Evolutionary conservation across 352 stramenopile genomes (phyloP).

Genomic region (Globisporangium okanoganense): DNA sequence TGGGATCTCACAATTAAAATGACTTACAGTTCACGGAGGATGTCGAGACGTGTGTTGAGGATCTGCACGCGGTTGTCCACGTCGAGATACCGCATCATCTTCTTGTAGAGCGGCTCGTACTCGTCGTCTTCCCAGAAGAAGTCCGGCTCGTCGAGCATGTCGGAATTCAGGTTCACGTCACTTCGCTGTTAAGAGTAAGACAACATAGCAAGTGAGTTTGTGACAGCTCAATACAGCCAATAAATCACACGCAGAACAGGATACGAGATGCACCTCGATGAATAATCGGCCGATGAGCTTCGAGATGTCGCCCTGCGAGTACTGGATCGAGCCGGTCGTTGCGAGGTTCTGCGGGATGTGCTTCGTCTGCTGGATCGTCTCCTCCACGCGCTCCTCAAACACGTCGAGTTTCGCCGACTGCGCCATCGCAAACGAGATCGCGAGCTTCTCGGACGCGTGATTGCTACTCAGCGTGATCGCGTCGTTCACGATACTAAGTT

Average conservation of each 20-base stretch:
- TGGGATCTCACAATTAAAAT: no score
- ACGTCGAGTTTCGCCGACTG: constrained; percentile 93
- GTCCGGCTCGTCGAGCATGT: constrained; percentile 93
- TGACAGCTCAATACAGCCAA: not conserved
- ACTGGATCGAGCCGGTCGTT: constrained; percentile 85
- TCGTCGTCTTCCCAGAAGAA: constrained; percentile 95
- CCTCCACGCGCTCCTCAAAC: constrained; percentile 89
- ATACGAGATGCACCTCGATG: constrained; percentile 50
- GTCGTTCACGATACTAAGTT: constrained; percentile 62
- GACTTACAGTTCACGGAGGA: constrained; percentile 90
- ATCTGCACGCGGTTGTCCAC: constrained; percentile 91
- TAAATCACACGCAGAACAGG: not conserved
- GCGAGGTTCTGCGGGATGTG: constrained; percentile 89
- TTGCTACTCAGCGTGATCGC: constrained; percentile 81
- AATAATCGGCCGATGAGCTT: constrained; percentile 90
- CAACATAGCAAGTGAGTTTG: constrained; percentile 13
- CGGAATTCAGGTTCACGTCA: constrained; percentile 92
- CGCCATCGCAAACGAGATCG: constrained; percentile 90
- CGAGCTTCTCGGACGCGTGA: constrained; percentile 87
- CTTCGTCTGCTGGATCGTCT: constrained; percentile 84
- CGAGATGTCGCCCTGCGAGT: constrained; percentile 89
- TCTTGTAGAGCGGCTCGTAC: constrained; percentile 91
- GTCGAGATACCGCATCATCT: constrained; percentile 91
- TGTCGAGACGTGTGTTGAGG: constrained; percentile 92
- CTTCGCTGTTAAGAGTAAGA: constrained; percentile 47